Evolutionary conservation across 164 flowering plant species (phyloP), one percentile per base, ranked within the genome.

Genomic region (Litsea cubeba): DNA sequence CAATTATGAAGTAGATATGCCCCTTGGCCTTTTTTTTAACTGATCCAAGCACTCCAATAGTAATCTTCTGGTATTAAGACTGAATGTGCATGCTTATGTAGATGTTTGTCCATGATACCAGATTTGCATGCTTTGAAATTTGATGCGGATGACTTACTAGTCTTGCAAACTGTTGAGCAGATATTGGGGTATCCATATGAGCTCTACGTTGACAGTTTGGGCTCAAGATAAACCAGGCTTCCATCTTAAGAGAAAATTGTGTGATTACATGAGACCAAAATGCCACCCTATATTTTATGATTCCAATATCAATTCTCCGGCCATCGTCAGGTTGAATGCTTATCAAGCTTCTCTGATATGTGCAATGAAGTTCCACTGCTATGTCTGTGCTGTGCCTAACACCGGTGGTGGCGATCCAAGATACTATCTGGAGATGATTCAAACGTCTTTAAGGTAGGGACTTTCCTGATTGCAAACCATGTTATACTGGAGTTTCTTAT

Each of bases 281-380:
- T 96, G 97, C 78, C 98, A 96, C 83, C 88, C 97, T 50, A 79
- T 96, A 71, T 88, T 94, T 77, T 89, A 82, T 28, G 98, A 94
- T 77, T 85, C 90, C 30, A 90, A 90, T 72, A 89, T 96, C 68
- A 96, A 96, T 81, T 89, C 97, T 40, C 84, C 84, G 58, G 79
- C 83, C 12, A 85, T 85, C 60, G 90, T 92, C 77, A 87, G 91
- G 81, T 84, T 96, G 76, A 96, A 96, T 67, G 77, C 90, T 28
- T 94, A 90, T 77, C 98, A 96, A 83, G 87, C 84, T 18, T 94
- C 92, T 78, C 66, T 96, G 76, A 62, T 96, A 23, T 85, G 88
- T 81, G 97, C 97, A 63, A 96, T 96, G 99, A 96, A 96, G 86
- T 92, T 90, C 79, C 91, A 92, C 70, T 89, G 95, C 74, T 89